These are phyloP conservation scores for Coemansia sp. DNA, from an alignment of 192 early-diverging fungal species.

Conservation along the genomic window DNA sequence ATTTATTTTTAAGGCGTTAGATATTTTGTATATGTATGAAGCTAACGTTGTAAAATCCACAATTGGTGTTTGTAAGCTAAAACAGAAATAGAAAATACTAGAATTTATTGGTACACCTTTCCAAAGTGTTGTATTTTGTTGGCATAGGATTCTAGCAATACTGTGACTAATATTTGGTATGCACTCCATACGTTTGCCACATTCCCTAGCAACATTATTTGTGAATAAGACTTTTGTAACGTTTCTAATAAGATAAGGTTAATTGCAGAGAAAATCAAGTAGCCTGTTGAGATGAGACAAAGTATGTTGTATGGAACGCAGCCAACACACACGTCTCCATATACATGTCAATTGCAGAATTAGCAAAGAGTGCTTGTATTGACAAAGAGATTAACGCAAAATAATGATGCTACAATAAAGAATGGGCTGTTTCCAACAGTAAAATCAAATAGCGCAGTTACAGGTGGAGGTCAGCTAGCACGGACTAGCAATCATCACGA, in stretches of 20 bases:
- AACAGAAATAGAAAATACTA: neutral
- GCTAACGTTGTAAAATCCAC: neutral
- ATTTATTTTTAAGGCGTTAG: neutral
- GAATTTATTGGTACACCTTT: neutral
- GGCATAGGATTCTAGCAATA: neutral
- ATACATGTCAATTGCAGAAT: neutral
- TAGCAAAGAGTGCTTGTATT: neutral
- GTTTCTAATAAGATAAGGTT: neutral
- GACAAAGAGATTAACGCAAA: neutral
- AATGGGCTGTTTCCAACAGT: neutral
- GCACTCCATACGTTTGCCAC: conserved; percentile 17
- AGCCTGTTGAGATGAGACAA: neutral
- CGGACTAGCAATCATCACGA: neutral
- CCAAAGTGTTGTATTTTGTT: neutral
- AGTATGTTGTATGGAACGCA: neutral
- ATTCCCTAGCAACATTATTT: neutral
- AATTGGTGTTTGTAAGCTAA: neutral
- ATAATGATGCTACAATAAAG: neutral
- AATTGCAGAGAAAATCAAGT: neutral
- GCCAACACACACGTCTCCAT: neutral
- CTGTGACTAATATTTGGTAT: conserved; percentile 1
- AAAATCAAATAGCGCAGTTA: neutral
- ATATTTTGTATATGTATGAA: too few relatives aligned
- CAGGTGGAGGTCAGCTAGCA: neutral
- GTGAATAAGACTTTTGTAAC: neutral